These are phyloP conservation scores for Pseudogymnoascus sp. DNA, from an alignment of 2,329 filamentous ascomycete genomes.

Conservation along the genomic window DNA sequence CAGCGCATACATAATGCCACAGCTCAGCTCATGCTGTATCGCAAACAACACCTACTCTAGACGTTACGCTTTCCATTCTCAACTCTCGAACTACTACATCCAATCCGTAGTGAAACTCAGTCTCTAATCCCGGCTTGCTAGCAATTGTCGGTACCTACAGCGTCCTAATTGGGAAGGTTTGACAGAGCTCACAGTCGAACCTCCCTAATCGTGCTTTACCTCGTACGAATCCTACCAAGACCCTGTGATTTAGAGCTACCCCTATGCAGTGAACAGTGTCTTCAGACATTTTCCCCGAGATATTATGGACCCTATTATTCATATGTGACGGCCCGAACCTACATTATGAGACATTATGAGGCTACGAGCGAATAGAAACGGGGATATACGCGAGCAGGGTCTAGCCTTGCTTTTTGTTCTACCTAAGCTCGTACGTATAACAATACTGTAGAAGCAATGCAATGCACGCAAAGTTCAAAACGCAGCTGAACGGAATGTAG, in stretches of 20 bases:
- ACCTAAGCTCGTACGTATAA: neutral
- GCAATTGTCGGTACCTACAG: neutral
- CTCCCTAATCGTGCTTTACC: too few species aligned
- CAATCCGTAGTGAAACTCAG: neutral
- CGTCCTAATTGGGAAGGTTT: neutral
- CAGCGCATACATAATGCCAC: neutral
- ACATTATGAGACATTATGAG: neutral
- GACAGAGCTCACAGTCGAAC: neutral
- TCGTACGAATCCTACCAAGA: neutral
- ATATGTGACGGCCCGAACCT: neutral
- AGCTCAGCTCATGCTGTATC: neutral
- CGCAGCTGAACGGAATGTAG: neutral
- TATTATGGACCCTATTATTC: neutral
- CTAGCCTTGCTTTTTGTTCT: neutral
- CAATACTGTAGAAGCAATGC: neutral
- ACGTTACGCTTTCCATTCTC: neutral
- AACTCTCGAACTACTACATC: neutral
- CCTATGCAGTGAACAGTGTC: neutral
- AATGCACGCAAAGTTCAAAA: neutral
- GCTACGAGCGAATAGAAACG: neutral
- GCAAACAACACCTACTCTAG: neutral
- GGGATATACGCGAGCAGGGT: neutral
- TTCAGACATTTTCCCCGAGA: neutral
- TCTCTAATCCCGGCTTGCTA: neutral
- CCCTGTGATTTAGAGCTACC: neutral